A percentile compares a stretch with the other conserved stretches of the same genome.
Conservation (phyloP, 176 grass and related monocot genomes). For the Aegilops longissima region DNA sequence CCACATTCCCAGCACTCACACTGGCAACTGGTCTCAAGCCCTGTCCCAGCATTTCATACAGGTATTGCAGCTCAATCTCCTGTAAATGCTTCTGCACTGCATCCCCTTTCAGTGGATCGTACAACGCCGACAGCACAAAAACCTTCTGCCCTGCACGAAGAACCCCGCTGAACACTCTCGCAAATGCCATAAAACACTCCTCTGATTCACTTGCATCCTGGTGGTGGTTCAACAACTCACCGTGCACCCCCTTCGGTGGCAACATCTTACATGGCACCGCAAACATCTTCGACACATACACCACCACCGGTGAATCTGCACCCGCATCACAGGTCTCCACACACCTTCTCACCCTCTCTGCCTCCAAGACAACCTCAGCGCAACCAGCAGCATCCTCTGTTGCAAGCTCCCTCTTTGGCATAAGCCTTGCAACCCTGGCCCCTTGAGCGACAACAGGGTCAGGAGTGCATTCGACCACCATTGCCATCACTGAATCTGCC, state of each 20-base stretch:
- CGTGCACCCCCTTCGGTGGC: slow-evolving; percentile 53
- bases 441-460: slow-evolving; percentile 69
- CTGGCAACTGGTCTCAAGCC: slow-evolving; percentile 61
- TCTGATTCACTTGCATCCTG: slow-evolving; percentile 50
- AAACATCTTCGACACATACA: slow-evolving; percentile 98
- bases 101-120: slow-evolving; percentile 78
- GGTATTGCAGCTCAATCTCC: slow-evolving; percentile 69
- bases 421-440: slow-evolving; percentile 56
- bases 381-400: slow-evolving; percentile 30
- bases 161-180: slow-evolving; percentile 83
- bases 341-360: slow-evolving; percentile 71
- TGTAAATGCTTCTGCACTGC: slow-evolving; percentile 71
- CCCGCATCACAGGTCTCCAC: slow-evolving; percentile 61
- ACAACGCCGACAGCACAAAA: slow-evolving; percentile 77
- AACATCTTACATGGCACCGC: slow-evolving; percentile 68
- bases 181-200: slow-evolving; percentile 91
- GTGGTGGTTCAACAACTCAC: slow-evolving; percentile 54
- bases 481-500: slow-evolving; percentile 73
- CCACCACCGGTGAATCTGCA: slow-evolving; percentile 59
- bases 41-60: slow-evolving; percentile 96
- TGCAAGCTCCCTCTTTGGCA: slow-evolving; percentile 68
- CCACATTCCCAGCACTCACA: slow-evolving; percentile 74
- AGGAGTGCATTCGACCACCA: slow-evolving; percentile 82
- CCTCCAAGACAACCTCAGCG: slow-evolving; percentile 53
- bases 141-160: slow-evolving; percentile 77